phyloP scores from a whole-genome alignment of 257 asterid genomes.

The Fraxinus anomala region DNA sequence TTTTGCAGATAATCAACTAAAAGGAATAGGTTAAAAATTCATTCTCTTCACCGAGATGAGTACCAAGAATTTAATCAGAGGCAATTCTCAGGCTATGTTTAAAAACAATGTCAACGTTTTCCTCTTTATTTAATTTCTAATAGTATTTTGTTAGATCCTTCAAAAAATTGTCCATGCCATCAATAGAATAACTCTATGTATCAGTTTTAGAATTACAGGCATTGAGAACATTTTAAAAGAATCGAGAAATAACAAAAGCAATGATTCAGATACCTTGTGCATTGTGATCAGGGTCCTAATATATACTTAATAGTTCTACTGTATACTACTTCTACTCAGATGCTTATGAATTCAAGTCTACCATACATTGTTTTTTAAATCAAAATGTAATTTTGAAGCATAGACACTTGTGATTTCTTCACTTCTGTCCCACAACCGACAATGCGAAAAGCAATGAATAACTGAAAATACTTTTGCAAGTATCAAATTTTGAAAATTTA shows the following conservation, averaged over 20 bases:
- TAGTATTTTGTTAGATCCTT: background rate
- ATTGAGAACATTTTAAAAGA: background rate
- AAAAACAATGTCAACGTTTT: background rate
- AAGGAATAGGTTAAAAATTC: background rate
- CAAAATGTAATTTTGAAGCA: background rate
- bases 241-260: background rate
- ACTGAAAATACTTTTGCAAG: background rate
- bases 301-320: background rate
- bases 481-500: background rate
- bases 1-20: background rate
- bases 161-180: background rate
- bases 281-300: conserved; percentile 1
- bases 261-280: background rate
- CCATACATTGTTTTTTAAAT: background rate
- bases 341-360: background rate
- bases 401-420: background rate
- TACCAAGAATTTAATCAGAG: background rate
- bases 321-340: background rate
- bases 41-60: background rate
- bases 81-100: background rate
- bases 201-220: background rate
- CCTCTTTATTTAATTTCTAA: background rate
- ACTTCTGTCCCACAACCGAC: background rate
- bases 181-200: background rate
- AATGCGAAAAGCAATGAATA: background rate